A percentile compares a stretch with the other conserved stretches of the same genome.
These are phyloP conservation scores for Boletus coccyginus DNA, from an alignment of 768 basidiomycete genomes.

Conservation along the genomic window DNA sequence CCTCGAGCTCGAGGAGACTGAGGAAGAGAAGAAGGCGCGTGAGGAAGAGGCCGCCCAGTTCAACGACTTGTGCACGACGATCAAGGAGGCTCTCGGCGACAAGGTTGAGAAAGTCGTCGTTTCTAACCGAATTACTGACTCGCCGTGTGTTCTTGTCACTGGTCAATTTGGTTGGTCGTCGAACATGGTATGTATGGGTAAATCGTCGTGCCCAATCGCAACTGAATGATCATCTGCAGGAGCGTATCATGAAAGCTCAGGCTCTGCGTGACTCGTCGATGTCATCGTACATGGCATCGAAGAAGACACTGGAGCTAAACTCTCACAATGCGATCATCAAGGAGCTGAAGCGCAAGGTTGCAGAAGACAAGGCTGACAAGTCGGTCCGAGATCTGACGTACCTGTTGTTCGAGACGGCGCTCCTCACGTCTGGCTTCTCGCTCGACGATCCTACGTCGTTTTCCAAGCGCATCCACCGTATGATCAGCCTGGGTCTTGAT, in stretches of 20 bases:
- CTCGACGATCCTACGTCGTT: constrained; percentile 95
- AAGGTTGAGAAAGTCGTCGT: constrained; percentile 99
- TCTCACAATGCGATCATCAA: constrained; percentile 89
- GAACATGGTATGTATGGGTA: constrained; percentile 72
- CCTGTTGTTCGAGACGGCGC: constrained; percentile 95
- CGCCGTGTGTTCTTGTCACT: constrained; percentile 95
- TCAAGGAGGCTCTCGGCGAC: constrained; percentile 98
- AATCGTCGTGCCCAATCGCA: neutral
- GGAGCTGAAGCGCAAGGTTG: constrained; percentile 93
- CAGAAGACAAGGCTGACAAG: constrained; percentile 98
- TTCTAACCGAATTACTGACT: constrained; percentile 97
- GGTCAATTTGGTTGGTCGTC: constrained; percentile 99
- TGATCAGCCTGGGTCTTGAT: constrained; percentile 91
- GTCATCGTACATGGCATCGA: constrained; percentile 99
- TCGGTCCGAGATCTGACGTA: constrained; percentile 95
- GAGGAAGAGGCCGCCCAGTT: constrained; percentile 84
- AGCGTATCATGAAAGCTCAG: constrained; percentile 99
- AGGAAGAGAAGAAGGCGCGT: constrained; percentile 90
- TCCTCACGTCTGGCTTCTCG: constrained; percentile 93
- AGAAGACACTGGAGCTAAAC: constrained; percentile 98
- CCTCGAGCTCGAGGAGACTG: constrained; percentile 97
- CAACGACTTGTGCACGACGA: constrained; percentile 85
- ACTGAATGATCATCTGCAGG: constrained; percentile 38
- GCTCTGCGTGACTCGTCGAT: constrained; percentile 94
- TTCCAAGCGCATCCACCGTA: constrained; percentile 94